A percentile compares a stretch with the other conserved stretches of the same genome.
phyloP scores from a whole-genome alignment of 1,284 basidiomycete species.

The Cryptococcus sp. region DNA sequence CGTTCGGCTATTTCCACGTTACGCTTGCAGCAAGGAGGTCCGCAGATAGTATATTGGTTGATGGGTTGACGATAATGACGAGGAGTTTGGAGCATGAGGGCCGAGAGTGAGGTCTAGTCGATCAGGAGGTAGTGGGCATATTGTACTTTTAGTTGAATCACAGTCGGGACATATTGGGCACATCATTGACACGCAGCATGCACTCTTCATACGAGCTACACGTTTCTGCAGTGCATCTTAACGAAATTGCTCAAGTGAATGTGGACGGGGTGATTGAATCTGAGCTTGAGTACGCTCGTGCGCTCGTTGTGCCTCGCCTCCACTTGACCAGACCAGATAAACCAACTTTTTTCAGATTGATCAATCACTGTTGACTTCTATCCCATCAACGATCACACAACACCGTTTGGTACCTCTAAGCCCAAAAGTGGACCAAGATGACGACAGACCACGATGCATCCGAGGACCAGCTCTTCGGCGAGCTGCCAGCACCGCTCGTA shows the following conservation, averaged over 20 bases:
- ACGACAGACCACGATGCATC: conserved; percentile 13
- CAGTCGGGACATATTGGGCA: background rate
- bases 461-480: conserved; percentile 23
- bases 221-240: too few relatives aligned
- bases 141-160: background rate
- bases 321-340: background rate
- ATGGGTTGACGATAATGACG: background rate
- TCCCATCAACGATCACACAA: background rate
- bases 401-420: too few relatives aligned
- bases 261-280: too few relatives aligned
- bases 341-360: background rate
- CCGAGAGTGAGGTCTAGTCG: background rate
- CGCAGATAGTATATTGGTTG: conserved; percentile 12
- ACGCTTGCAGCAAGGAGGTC: conserved; percentile 29
- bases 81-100: background rate
- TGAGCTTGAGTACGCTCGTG: too few relatives aligned
- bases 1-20: background rate
- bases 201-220: conserved; percentile 9
- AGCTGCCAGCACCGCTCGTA: conserved; percentile 40
- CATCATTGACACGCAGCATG: conserved; percentile 9
- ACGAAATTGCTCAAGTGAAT: too few relatives aligned
- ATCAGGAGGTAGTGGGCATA: background rate
- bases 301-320: background rate
- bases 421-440: too few relatives aligned
- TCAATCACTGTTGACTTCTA: background rate